A percentile compares a stretch with the other conserved stretches of the same genome.
phyloP scores from a whole-genome alignment of 2,329 filamentous ascomycete species.

The Cryphonectria parasitica region DNA sequence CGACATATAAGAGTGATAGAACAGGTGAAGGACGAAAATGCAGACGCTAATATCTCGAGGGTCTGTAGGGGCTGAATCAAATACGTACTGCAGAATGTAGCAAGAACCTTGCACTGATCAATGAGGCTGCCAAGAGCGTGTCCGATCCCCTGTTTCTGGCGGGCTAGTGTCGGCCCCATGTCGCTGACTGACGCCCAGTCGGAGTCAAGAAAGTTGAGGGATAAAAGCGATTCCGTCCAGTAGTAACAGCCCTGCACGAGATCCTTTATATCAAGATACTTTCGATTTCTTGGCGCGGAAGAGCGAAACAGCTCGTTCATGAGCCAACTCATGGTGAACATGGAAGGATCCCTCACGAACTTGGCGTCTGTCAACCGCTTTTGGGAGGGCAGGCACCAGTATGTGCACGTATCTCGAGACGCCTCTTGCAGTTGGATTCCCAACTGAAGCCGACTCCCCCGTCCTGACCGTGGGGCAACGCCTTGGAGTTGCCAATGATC shows the following conservation, averaged over 20 bases:
- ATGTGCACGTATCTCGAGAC: neutral
- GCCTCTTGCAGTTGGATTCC: neutral
- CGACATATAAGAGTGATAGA: neutral
- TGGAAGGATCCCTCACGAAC: neutral
- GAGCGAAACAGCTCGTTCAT: neutral
- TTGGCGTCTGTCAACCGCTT: neutral
- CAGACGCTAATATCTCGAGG: neutral
- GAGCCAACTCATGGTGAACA: neutral
- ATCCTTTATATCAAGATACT: too few species aligned
- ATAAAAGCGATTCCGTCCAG: neutral
- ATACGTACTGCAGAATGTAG: neutral
- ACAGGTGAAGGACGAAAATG: neutral
- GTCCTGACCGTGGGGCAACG: neutral
- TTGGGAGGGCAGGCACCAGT: neutral
- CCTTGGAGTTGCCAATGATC: neutral
- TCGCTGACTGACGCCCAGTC: too few species aligned
- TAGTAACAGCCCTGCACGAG: neutral
- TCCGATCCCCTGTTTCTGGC: neutral
- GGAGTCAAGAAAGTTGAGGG: neutral
- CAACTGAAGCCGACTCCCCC: too few species aligned
- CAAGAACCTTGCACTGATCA: neutral
- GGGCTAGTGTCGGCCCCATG: too few species aligned
- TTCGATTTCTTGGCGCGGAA: too few species aligned
- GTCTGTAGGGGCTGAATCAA: too few species aligned
- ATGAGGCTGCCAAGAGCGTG: neutral